Conservation (phyloP, 345 rosid species). For the Eucalyptus urophylla region DNA sequence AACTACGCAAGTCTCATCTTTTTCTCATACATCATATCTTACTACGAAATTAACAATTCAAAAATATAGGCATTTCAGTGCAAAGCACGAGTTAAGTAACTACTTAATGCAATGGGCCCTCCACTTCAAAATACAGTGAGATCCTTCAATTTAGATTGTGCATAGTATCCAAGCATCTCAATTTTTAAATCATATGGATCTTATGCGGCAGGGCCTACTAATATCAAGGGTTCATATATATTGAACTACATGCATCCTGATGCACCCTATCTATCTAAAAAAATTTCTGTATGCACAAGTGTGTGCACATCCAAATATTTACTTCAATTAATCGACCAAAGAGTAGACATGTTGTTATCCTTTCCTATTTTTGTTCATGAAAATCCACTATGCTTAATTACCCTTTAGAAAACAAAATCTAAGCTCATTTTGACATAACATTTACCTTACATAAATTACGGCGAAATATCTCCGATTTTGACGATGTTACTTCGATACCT, state of each 20-base stretch:
- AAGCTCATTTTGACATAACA: neutral
- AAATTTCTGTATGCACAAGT: neutral
- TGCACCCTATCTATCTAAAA: neutral
- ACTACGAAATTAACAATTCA: no score
- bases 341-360: neutral
- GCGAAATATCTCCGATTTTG: no score
- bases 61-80: no score
- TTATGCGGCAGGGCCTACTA: accelerated
- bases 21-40: no score
- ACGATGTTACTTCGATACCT: neutral
- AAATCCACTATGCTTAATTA: neutral
- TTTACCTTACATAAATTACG: neutral
- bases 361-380: neutral
- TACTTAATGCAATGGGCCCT: no score
- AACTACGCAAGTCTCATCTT: no score
- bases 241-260: neutral
- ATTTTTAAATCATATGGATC: neutral
- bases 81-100: no score
- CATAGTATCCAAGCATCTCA: neutral
- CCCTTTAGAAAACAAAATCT: neutral
- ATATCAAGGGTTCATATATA: no score
- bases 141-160: no score
- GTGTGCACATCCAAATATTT: neutral
- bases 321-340: no score
- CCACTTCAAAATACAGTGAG: no score